These are phyloP conservation scores for Trametes maxima DNA, from an alignment of 768 basidiomycete species.

Conservation along the genomic window DNA sequence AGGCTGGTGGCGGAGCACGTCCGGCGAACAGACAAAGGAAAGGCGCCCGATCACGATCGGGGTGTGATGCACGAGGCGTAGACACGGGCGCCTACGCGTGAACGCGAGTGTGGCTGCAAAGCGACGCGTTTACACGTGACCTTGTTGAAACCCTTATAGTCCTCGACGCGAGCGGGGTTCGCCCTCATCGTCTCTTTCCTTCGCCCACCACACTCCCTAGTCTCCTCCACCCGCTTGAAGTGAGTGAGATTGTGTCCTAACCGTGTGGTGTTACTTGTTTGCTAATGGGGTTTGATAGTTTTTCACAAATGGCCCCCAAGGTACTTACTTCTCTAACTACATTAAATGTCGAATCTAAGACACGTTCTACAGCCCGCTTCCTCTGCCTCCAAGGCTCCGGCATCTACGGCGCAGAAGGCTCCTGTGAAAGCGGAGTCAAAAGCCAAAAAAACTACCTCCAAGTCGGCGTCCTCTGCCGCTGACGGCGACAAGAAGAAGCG, in stretches of 20 bases:
- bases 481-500: constrained; percentile 78
- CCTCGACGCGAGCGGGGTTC: constrained; percentile 18
- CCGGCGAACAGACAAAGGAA: constrained; percentile 12
- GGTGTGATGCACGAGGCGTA: background rate
- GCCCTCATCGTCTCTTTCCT: constrained; percentile 23
- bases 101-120: constrained; percentile 26
- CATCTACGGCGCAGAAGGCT: constrained; percentile 45
- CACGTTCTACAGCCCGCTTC: constrained; percentile 42
- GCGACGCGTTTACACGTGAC: constrained; percentile 28
- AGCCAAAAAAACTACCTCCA: constrained; percentile 59
- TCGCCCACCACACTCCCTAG: constrained; percentile 25
- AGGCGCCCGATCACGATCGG: background rate
- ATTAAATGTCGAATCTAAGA: background rate
- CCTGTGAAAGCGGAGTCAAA: constrained; percentile 38
- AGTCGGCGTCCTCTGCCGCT: constrained; percentile 48
- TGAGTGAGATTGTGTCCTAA: constrained; percentile 6
- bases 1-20: background rate
- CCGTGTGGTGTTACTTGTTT: background rate
- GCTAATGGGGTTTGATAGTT: constrained; percentile 8
- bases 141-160: constrained; percentile 28
- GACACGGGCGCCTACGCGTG: constrained; percentile 21
- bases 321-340: constrained; percentile 21
- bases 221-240: constrained; percentile 10
- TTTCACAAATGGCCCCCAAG: constrained; percentile 34
- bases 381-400: constrained; percentile 62